Conservation (phyloP, 495 filamentous ascomycete species). For the Penicillium pancosmium region DNA sequence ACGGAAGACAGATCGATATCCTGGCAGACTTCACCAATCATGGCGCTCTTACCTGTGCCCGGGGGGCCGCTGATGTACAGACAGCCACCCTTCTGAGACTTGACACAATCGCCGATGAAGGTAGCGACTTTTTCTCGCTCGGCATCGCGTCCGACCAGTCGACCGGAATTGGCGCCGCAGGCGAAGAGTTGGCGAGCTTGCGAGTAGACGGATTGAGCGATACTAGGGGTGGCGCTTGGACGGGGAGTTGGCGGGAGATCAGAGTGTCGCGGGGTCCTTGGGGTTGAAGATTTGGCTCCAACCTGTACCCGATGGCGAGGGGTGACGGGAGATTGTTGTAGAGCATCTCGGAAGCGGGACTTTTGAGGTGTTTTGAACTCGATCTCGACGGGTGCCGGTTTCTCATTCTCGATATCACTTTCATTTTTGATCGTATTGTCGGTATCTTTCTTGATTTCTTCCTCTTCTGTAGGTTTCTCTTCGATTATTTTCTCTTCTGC, state of each 20-base stretch:
- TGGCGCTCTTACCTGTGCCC: slow-evolving; percentile 94
- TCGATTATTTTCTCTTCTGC: neutral
- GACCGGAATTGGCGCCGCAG: slow-evolving; percentile 71
- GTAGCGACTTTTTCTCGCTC: slow-evolving; percentile 70
- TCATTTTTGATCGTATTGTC: neutral
- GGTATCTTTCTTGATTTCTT: slow-evolving; percentile 3
- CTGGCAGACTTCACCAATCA: slow-evolving; percentile 77
- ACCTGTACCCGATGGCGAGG: slow-evolving; percentile 70
- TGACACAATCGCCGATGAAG: slow-evolving; percentile 69
- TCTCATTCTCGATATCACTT: slow-evolving; percentile 11
- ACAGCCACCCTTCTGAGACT: slow-evolving; percentile 70
- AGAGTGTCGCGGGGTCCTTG: slow-evolving; percentile 53
- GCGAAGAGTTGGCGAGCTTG: slow-evolving; percentile 86
- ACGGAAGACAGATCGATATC: slow-evolving; percentile 54
- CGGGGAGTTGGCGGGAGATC: slow-evolving; percentile 55
- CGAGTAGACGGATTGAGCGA: slow-evolving; percentile 74
- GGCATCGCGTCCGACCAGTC: slow-evolving; percentile 78
- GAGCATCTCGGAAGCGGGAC: slow-evolving; percentile 65
- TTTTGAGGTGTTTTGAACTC: slow-evolving; percentile 62
- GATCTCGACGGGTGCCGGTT: slow-evolving; percentile 33
- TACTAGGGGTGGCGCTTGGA: slow-evolving; percentile 58
- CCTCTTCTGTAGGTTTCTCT: neutral
- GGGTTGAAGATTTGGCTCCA: slow-evolving; percentile 65
- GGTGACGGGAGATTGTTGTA: slow-evolving; percentile 65
- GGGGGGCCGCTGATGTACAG: slow-evolving; percentile 95